These are phyloP conservation scores for Fragilaria radians DNA, from an alignment of 108 stramenopile genomes.

Conservation along the genomic window DNA sequence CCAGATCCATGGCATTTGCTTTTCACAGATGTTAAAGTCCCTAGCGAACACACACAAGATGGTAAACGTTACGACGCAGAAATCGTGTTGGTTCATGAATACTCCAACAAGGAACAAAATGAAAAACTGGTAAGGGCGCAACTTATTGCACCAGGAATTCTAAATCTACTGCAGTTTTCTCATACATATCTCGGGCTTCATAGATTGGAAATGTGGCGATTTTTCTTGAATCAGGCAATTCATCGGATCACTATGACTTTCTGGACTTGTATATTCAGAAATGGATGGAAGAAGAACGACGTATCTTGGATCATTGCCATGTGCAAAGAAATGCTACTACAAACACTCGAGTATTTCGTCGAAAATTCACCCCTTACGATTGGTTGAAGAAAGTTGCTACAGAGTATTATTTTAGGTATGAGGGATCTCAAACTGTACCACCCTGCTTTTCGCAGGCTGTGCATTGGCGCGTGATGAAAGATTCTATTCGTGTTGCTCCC, in stretches of 20 bases:
- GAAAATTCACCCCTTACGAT: slow-evolving; percentile 2
- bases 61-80: slow-evolving; percentile 66
- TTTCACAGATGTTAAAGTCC: slow-evolving; percentile 51
- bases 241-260: too few species aligned
- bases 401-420: slow-evolving; percentile 49
- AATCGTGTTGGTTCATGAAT: slow-evolving; percentile 36
- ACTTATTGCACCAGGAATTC: too few species aligned
- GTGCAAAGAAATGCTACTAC: neutral
- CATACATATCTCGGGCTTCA: too few species aligned
- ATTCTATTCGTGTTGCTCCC: slow-evolving; percentile 40
- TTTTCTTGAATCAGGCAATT: too few species aligned
- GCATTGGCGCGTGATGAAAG: slow-evolving; percentile 51
- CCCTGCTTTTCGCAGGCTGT: slow-evolving; percentile 23
- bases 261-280: neutral
- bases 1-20: slow-evolving; percentile 29
- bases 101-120: neutral
- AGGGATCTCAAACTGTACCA: slow-evolving; percentile 39
- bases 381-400: slow-evolving; percentile 14
- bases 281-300: neutral
- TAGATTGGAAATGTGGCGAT: too few species aligned
- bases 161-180: too few species aligned
- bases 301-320: slow-evolving; percentile 1
- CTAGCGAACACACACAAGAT: slow-evolving; percentile 50
- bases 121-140: neutral
- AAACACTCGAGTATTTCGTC: neutral